Evolutionary conservation across 2,329 filamentous ascomycete species (phyloP).

Genomic region (Trichophyton rubrum): DNA sequence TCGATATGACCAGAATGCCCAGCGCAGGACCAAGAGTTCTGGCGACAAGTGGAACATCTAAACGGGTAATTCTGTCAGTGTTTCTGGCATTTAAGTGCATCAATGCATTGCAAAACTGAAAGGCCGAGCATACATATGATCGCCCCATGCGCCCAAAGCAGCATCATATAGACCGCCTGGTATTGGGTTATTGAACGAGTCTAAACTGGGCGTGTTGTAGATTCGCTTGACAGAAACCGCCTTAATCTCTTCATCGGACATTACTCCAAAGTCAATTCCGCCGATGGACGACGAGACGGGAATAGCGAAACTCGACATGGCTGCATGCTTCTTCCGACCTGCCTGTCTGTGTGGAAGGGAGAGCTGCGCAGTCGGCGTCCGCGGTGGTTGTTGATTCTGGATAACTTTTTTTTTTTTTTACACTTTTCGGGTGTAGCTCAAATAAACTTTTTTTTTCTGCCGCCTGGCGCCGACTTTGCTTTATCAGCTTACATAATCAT

Average conservation of each 20-base stretch:
- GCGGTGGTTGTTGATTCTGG: background rate
- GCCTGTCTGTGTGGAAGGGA: background rate
- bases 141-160: slow-evolving; percentile 78
- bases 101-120: background rate
- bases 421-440: slow-evolving; percentile 9
- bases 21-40: slow-evolving; percentile 68
- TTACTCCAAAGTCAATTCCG: slow-evolving; percentile 79
- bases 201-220: slow-evolving; percentile 87
- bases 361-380: background rate
- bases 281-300: slow-evolving; percentile 73
- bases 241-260: slow-evolving; percentile 70
- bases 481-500: background rate
- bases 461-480: slow-evolving; percentile 19
- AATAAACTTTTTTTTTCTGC: slow-evolving; percentile 31
- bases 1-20: slow-evolving; percentile 94
- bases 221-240: slow-evolving; percentile 87
- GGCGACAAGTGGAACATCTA: slow-evolving; percentile 85
- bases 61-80: background rate
- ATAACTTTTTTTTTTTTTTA: slow-evolving; percentile 2
- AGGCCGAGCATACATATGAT: slow-evolving; percentile 53
- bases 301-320: slow-evolving; percentile 45
- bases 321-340: background rate
- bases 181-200: slow-evolving; percentile 76
- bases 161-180: slow-evolving; percentile 87
- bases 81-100: background rate